Conservation (phyloP, 2,329 filamentous ascomycete genomes). For the Colletotrichum brevisporum region DNA sequence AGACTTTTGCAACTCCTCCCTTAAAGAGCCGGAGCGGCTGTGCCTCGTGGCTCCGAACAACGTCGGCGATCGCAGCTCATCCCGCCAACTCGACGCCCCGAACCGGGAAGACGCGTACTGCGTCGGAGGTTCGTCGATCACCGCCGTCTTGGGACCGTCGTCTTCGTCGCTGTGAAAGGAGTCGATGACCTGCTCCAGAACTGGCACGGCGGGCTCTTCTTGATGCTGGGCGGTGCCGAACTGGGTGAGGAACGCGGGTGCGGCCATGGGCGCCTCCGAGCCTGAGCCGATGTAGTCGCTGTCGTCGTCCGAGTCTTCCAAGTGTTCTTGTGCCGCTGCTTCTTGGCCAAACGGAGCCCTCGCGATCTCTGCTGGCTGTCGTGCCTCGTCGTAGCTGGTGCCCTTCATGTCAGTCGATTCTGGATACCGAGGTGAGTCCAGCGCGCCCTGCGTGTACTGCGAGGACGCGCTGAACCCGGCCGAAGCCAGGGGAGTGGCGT, state of each 20-base stretch:
- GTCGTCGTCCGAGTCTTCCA: conserved; percentile 42
- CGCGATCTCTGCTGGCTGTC: background rate
- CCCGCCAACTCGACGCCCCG: conserved; percentile 29
- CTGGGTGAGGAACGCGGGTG: conserved; percentile 27
- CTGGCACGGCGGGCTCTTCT: background rate
- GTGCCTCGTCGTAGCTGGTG: conserved; percentile 10
- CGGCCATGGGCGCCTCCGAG: background rate
- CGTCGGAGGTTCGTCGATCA: conserved; percentile 6
- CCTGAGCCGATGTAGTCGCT: conserved; percentile 20
- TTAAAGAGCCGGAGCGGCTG: conserved; percentile 34
- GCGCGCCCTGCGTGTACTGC: conserved; percentile 25
- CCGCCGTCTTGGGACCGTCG: conserved; percentile 22
- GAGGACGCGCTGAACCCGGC: conserved; percentile 33
- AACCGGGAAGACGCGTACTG: conserved; percentile 35
- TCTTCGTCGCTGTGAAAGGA: conserved; percentile 31
- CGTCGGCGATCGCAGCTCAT: conserved; percentile 28
- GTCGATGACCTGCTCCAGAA: conserved; percentile 35
- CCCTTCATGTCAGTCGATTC: conserved; percentile 19
- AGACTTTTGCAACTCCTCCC: conserved; percentile 18
- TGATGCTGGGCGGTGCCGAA: conserved; percentile 15
- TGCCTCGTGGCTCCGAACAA: conserved; percentile 25
- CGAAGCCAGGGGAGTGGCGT: conserved; percentile 32
- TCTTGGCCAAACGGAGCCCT: background rate
- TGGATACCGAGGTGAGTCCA: conserved; percentile 19
- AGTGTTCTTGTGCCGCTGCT: conserved; percentile 4